phyloP scores from a whole-genome alignment of 805 yeast species.

The Candida sphagnicola region DNA sequence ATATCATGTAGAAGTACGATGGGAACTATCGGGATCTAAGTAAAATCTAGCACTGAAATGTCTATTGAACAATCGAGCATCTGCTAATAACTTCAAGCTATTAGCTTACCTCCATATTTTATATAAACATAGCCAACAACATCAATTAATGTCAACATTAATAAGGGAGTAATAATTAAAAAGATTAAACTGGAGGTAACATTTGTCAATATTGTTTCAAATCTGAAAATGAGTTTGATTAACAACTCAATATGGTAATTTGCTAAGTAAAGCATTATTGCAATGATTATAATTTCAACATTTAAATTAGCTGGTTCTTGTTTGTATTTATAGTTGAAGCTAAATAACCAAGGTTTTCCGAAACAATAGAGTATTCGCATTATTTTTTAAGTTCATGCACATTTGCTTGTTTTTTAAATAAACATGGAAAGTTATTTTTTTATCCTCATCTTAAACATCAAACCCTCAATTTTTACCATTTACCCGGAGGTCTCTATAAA shows the following conservation, averaged over 20 bases:
- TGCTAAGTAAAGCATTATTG: not conserved
- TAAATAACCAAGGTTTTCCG: no score
- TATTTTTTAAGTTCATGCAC: no score
- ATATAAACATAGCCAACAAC: slow-evolving; percentile 1
- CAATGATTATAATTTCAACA: not conserved
- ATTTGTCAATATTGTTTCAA: not conserved
- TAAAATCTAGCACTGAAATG: no score
- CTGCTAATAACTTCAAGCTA: no score
- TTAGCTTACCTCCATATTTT: not conserved
- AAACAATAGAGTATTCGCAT: no score
- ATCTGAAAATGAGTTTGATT: not conserved
- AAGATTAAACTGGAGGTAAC: slow-evolving; percentile 5
- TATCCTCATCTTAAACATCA: no score
- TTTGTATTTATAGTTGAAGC: not conserved
- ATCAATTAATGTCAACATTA: slow-evolving; percentile 6
- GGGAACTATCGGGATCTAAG: no score
- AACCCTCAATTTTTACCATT: not conserved
- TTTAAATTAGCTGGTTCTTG: not conserved
- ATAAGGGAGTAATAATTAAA: slow-evolving; percentile 5
- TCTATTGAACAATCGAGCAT: no score
- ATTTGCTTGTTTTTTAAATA: no score
- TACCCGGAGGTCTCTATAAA: slow-evolving; percentile 1
- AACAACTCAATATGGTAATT: not conserved
- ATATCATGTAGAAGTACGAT: no score
- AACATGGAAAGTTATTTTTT: no score